Conservation (phyloP, 805 yeast genomes). For the Yarrowia yakushimensis region DNA sequence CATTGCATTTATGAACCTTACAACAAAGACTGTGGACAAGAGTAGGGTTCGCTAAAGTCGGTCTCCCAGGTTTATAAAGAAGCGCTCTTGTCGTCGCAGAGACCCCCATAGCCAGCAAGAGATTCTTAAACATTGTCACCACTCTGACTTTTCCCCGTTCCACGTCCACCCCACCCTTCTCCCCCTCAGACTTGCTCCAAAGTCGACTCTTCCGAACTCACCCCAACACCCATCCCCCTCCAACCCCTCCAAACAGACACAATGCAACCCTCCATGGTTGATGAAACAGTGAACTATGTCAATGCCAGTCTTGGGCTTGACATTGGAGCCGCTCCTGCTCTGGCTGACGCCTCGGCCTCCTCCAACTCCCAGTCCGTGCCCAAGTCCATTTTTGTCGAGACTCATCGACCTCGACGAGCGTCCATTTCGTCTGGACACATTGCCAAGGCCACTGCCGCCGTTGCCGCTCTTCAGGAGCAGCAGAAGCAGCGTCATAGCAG, state of each 20-base stretch:
- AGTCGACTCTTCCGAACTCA: background rate
- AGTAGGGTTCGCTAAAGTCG: background rate
- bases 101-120: too few relatives aligned
- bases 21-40: background rate
- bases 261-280: slow-evolving; percentile 33
- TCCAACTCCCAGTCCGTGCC: slow-evolving; percentile 3
- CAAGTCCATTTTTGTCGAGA: background rate
- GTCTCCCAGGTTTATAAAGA: slow-evolving; percentile 7
- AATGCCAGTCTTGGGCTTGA: slow-evolving; percentile 58
- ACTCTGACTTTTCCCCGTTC: too few relatives aligned
- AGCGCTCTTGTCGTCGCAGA: background rate
- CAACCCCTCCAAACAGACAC: background rate
- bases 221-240: slow-evolving; percentile 10
- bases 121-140: too few relatives aligned
- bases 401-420: background rate
- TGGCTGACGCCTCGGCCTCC: slow-evolving; percentile 17
- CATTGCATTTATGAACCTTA: background rate
- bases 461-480: slow-evolving; percentile 7
- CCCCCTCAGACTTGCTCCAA: background rate
- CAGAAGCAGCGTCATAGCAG: slow-evolving; percentile 23
- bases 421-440: slow-evolving; percentile 13
- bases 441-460: slow-evolving; percentile 19
- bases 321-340: slow-evolving; percentile 41
- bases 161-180: too few relatives aligned
- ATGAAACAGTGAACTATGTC: slow-evolving; percentile 52